A percentile compares a stretch with the other conserved stretches of the same genome.
Conservation (phyloP, 768 basidiomycete species). For the Suillus sp. region DNA sequence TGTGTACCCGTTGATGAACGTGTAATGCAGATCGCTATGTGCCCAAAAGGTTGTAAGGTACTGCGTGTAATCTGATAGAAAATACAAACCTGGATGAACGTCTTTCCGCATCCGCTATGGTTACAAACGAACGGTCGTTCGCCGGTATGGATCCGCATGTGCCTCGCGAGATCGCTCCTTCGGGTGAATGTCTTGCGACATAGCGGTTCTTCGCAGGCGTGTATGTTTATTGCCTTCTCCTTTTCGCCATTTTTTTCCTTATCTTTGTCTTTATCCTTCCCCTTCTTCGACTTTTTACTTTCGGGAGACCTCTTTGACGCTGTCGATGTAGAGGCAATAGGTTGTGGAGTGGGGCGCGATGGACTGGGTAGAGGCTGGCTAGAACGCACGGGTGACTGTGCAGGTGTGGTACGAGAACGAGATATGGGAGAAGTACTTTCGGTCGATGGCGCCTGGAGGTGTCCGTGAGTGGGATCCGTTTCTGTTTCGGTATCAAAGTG, state of each 20-base stretch:
- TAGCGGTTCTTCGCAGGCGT: slow-evolving; percentile 69
- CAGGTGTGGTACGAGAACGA: slow-evolving; percentile 29
- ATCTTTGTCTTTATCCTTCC: slow-evolving; percentile 26
- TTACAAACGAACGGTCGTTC: slow-evolving; percentile 83
- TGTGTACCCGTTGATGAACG: slow-evolving; percentile 87
- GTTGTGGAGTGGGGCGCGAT: slow-evolving; percentile 38
- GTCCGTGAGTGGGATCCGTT: slow-evolving; percentile 41
- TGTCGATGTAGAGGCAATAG: slow-evolving; percentile 57
- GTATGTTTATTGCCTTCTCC: slow-evolving; percentile 50
- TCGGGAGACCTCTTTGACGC: slow-evolving; percentile 27
- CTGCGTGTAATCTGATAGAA: slow-evolving; percentile 6
- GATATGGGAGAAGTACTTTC: slow-evolving; percentile 34
- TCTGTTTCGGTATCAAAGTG: slow-evolving; percentile 64
- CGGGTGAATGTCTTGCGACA: slow-evolving; percentile 84
- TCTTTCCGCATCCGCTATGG: slow-evolving; percentile 78
- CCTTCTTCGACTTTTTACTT: slow-evolving; percentile 31
- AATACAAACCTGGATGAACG: slow-evolving; percentile 80
- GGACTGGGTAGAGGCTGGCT: slow-evolving; percentile 41
- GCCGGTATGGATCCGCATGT: slow-evolving; percentile 89
- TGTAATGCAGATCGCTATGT: slow-evolving; percentile 82
- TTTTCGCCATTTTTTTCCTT: slow-evolving; percentile 35
- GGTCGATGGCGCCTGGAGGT: slow-evolving; percentile 40
- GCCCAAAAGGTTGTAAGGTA: slow-evolving; percentile 20
- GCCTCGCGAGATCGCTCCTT: slow-evolving; percentile 80
- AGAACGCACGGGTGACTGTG: slow-evolving; percentile 23